A percentile compares a stretch with the other conserved stretches of the same genome.
These are phyloP conservation scores for Auxenochlorella protothecoides DNA, from an alignment of 139 green algal genomes.

Conservation along the genomic window DNA sequence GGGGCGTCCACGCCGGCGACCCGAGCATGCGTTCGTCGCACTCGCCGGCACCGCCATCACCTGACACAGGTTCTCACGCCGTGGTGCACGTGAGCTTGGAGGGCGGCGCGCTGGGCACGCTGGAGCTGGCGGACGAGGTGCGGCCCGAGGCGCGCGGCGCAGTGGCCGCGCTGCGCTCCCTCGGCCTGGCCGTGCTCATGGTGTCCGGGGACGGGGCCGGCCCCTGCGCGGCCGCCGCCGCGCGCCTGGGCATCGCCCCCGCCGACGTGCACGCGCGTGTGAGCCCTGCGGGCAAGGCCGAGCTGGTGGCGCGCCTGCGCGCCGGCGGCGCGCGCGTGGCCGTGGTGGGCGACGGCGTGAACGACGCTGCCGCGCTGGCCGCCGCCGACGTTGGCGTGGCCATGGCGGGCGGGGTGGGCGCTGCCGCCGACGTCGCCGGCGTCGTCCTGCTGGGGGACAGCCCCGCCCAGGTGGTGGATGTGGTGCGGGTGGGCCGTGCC, in stretches of 20 bases:
- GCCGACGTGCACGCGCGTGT: constrained; percentile 51
- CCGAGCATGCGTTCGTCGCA: no score
- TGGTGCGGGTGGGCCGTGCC: constrained; percentile 50
- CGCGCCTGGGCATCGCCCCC: no score
- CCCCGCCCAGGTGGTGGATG: constrained; percentile 58
- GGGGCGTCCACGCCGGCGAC: no score
- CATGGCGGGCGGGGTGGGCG: constrained; percentile 60
- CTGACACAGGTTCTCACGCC: no score
- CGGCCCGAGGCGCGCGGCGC: constrained; percentile 42
- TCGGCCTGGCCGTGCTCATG: background rate
- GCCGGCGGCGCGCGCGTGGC: constrained; percentile 44
- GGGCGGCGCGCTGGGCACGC: constrained; percentile 58
- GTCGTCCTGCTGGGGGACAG: constrained; percentile 71
- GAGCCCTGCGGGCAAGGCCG: constrained; percentile 52
- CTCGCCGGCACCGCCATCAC: no score
- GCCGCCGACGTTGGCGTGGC: constrained; percentile 78
- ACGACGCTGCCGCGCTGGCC: constrained; percentile 79
- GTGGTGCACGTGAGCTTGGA: no score
- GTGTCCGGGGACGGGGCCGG: no score
- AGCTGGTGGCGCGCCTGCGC: constrained; percentile 46
- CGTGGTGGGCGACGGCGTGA: constrained; percentile 88
- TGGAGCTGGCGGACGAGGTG: constrained; percentile 63
- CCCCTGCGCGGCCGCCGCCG: no score
- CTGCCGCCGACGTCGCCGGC: constrained; percentile 51
- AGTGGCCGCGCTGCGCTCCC: constrained; percentile 3